Percentiles rank a stretch among this genome's conserved stretches.
Conservation (phyloP, 139 green algal genomes). For the Nannochloris sp. region DNA sequence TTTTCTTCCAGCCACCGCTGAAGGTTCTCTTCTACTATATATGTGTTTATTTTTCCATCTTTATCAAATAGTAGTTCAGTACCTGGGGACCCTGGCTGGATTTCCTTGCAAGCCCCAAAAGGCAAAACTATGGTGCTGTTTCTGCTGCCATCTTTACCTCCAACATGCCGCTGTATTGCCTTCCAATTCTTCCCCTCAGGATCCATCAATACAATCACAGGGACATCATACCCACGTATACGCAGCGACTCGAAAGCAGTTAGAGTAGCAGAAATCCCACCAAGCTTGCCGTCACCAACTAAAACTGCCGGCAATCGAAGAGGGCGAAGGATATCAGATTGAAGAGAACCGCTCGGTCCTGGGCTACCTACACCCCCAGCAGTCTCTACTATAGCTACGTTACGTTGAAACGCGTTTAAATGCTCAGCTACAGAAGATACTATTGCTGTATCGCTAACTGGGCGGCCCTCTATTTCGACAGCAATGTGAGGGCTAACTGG, state of each 20-base stretch:
- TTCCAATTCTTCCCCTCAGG: slow-evolving; percentile 21
- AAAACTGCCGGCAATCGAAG: slow-evolving; percentile 81
- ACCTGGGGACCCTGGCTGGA: background rate
- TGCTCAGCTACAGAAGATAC: slow-evolving; percentile 17
- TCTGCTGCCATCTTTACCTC: no score
- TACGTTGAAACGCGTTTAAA: slow-evolving; percentile 25
- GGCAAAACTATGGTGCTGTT: background rate
- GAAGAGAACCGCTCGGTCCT: slow-evolving; percentile 66
- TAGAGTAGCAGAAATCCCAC: slow-evolving; percentile 88
- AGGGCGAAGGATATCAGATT: slow-evolving; percentile 70
- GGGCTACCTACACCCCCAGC: slow-evolving; percentile 84
- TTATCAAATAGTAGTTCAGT: no score
- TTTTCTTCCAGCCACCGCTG: slow-evolving; percentile 52
- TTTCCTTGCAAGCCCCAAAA: no score
- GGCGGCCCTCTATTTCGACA: slow-evolving; percentile 46
- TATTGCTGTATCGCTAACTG: slow-evolving; percentile 43
- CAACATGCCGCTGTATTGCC: slow-evolving; percentile 13
- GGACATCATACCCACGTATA: slow-evolving; percentile 65
- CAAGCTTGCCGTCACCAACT: slow-evolving; percentile 81
- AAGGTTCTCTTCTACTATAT: slow-evolving; percentile 40
- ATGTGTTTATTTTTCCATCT: no score
- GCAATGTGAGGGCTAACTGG: slow-evolving; percentile 78
- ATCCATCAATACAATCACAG: slow-evolving; percentile 57
- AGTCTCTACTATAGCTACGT: slow-evolving; percentile 79
- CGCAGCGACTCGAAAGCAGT: slow-evolving; percentile 65